phyloP scores from a whole-genome alignment of 345 rosid genomes.

The Bretschneidera sinensis region DNA sequence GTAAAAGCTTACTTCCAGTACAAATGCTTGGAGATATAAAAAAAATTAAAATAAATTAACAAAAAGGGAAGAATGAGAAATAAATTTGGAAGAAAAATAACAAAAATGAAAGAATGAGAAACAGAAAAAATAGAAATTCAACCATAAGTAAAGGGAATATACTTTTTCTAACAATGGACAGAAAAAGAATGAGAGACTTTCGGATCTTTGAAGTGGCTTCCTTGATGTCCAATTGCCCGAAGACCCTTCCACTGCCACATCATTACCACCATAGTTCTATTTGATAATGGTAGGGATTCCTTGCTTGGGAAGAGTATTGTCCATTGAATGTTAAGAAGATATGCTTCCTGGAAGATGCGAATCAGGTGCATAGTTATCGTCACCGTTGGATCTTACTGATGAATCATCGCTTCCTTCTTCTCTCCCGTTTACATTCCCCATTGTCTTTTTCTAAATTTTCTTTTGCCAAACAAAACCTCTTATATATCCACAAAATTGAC shows the following conservation, averaged over 20 bases:
- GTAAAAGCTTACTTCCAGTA: no score
- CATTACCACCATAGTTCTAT: conserved; percentile 86
- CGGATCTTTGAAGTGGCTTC: no score
- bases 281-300: conserved; percentile 76
- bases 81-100: no score
- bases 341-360: conserved; percentile 21
- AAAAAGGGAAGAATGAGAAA: no score
- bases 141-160: no score
- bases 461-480: not conserved
- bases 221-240: conserved; percentile 89
- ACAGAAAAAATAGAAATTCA: no score
- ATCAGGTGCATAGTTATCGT: conserved; percentile 23
- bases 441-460: conserved; percentile 11
- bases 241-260: conserved; percentile 85
- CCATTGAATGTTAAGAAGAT: conserved; percentile 44
- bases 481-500: no score
- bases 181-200: no score
- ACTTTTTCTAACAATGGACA: no score
- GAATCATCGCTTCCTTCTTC: conserved; percentile 36
- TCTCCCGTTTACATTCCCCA: conserved; percentile 90
- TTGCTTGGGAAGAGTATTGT: conserved; percentile 51
- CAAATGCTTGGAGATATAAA: no score
- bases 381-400: conserved; percentile 41
- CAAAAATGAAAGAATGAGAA: no score
- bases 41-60: no score